Evolutionary conservation across 164 flowering plant species (phyloP).

Genomic region (Chimonanthus salicifolius): DNA sequence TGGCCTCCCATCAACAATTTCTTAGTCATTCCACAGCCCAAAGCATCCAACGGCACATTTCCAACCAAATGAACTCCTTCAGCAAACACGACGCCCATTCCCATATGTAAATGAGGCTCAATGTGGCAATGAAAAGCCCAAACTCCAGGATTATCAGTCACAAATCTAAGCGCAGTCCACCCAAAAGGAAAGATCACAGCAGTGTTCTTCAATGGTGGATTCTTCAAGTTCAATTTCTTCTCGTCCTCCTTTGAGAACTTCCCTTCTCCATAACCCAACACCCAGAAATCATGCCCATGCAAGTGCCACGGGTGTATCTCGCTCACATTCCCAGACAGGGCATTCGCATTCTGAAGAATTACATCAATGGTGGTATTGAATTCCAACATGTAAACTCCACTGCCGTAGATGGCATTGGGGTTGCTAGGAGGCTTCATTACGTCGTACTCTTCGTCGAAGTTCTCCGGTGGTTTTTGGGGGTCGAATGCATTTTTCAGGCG

Average conservation of each 20-base stretch:
- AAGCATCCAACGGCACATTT: constrained; percentile 49
- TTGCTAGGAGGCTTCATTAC: constrained; percentile 11
- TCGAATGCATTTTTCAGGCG: constrained; percentile 31
- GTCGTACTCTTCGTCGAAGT: constrained; percentile 19
- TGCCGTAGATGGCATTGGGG: constrained; percentile 39
- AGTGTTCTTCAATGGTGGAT: constrained; percentile 78
- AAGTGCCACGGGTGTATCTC: constrained; percentile 94
- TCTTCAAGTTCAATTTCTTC: constrained; percentile 40
- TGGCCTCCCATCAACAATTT: too few species aligned
- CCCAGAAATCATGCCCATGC: constrained; percentile 96
- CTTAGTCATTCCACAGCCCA: constrained; percentile 61
- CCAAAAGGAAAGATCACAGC: constrained; percentile 62
- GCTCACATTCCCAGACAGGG: constrained; percentile 34
- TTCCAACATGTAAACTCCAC: constrained; percentile 37
- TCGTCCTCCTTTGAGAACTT: constrained; percentile 45
- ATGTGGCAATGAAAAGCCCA: constrained; percentile 91
- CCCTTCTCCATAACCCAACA: constrained; percentile 66
- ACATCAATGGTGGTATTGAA: constrained; percentile 30
- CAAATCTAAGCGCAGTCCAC: constrained; percentile 75
- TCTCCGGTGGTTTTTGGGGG: constrained; percentile 48
- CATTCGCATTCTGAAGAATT: constrained; percentile 18
- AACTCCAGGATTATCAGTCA: constrained; percentile 66
- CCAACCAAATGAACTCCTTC: constrained; percentile 63
- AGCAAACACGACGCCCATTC: constrained; percentile 81
- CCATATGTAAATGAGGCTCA: constrained; percentile 75